phyloP scores from a whole-genome alignment of 148 eudicot species.

The Cornus controversa region DNA sequence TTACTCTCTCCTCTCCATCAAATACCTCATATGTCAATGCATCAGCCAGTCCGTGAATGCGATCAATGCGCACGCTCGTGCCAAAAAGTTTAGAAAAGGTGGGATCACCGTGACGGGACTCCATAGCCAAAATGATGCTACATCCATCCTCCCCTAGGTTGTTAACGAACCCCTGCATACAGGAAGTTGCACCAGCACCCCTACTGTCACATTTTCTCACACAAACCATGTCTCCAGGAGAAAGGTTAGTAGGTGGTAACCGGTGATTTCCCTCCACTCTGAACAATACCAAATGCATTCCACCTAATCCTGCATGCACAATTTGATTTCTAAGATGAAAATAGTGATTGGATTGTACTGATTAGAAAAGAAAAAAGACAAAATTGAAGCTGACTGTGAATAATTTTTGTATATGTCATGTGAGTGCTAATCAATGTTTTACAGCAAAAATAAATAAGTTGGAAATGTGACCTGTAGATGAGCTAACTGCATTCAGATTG shows the following conservation, averaged over 20 bases:
- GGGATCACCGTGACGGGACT: constrained; percentile 82
- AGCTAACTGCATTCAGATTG: constrained; percentile 74
- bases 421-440: not conserved
- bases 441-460: not conserved
- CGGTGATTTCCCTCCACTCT: constrained; percentile 74
- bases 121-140: constrained; percentile 74
- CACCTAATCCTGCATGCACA: constrained; percentile 69
- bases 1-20: too few relatives aligned
- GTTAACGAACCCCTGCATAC: constrained; percentile 82
- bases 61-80: constrained; percentile 77
- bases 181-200: constrained; percentile 78
- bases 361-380: constrained; percentile 10
- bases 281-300: constrained; percentile 81
- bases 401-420: not conserved
- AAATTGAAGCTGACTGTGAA: not conserved
- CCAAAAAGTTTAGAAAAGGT: constrained; percentile 89
- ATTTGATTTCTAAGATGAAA: constrained; percentile 5
- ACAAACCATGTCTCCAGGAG: constrained; percentile 93
- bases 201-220: constrained; percentile 78
- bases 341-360: too few relatives aligned
- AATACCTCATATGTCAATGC: constrained; percentile 85
- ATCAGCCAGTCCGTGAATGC: constrained; percentile 87
- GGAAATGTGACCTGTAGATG: constrained; percentile 56
- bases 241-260: constrained; percentile 78
- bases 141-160: constrained; percentile 85